Evolutionary conservation across 257 asterid species (phyloP).

Genomic region (Parsonsia alboflavescens): DNA sequence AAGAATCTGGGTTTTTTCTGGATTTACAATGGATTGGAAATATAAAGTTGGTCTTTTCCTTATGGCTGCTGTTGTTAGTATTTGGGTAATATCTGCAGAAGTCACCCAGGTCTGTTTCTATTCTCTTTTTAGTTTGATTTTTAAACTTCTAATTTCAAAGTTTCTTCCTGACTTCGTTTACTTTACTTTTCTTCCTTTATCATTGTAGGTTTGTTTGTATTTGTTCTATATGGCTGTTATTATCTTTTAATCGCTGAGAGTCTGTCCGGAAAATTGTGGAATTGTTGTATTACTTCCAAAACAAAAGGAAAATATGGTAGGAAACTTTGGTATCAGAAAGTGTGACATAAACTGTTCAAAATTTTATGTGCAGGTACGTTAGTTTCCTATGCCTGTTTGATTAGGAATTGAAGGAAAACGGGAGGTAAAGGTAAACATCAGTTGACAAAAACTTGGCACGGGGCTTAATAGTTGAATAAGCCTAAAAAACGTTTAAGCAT

Average conservation of each 20-base stretch:
- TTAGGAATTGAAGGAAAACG: background rate
- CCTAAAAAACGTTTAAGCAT: background rate
- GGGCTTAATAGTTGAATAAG: background rate
- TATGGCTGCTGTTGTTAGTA: conserved; percentile 85
- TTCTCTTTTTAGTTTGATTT: background rate
- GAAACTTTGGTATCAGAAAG: background rate
- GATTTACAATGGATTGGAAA: conserved; percentile 70
- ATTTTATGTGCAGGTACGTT: background rate
- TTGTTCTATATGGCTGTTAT: background rate
- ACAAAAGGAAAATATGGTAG: background rate
- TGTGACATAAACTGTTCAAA: background rate
- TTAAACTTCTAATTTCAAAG: background rate
- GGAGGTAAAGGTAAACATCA: background rate
- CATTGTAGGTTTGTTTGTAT: background rate
- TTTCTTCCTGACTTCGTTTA: background rate
- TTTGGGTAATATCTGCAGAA: conserved; percentile 99
- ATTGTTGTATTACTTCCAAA: background rate
- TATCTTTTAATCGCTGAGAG: background rate
- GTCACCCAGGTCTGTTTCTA: conserved; percentile 73
- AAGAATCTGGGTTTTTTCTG: conserved; percentile 1
- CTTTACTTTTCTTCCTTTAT: background rate
- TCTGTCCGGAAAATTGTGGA: background rate
- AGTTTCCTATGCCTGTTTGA: background rate
- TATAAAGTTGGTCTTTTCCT: conserved; percentile 78
- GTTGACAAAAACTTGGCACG: background rate